These are phyloP conservation scores for Bothriochloa decipiens DNA, from an alignment of 176 grass and related monocot genomes.

Conservation along the genomic window DNA sequence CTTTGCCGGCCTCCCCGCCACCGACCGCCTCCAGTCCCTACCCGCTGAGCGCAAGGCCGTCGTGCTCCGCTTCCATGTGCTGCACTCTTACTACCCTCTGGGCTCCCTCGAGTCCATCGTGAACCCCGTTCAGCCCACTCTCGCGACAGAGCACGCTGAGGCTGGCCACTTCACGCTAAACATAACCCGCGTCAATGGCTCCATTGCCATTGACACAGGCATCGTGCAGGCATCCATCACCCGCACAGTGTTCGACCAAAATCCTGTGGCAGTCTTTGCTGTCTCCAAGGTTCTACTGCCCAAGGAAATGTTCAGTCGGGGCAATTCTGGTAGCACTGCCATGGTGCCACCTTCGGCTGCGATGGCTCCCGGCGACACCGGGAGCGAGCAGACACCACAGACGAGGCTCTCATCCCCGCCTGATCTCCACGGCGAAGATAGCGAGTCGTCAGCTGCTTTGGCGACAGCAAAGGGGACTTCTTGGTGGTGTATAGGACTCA, in stretches of 20 bases:
- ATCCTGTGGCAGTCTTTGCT: slow-evolving; percentile 87
- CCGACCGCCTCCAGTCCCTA: slow-evolving; percentile 79
- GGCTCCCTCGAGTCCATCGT: slow-evolving; percentile 96
- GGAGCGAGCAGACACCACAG: slow-evolving; percentile 45
- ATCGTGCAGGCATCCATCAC: slow-evolving; percentile 93
- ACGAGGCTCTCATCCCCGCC: slow-evolving; percentile 67
- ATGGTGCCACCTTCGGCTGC: slow-evolving; percentile 5
- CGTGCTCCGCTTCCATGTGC: slow-evolving; percentile 97
- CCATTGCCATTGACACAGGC: slow-evolving; percentile 92
- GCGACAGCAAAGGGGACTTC: neutral
- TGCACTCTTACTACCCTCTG: slow-evolving; percentile 96
- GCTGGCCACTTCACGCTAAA: slow-evolving; percentile 90
- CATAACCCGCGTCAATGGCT: slow-evolving; percentile 94
- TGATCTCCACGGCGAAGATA: slow-evolving; percentile 29
- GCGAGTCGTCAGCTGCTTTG: slow-evolving; percentile 37
- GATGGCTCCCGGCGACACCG: neutral
- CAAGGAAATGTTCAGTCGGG: slow-evolving; percentile 71
- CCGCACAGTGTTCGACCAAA: slow-evolving; percentile 93
- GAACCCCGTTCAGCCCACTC: slow-evolving; percentile 96
- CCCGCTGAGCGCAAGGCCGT: slow-evolving; percentile 78
- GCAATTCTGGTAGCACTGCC: neutral
- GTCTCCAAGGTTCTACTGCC: slow-evolving; percentile 91
- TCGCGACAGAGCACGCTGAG: slow-evolving; percentile 78
- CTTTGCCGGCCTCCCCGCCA: slow-evolving; percentile 77
- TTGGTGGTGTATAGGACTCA: slow-evolving; percentile 63